Evolutionary conservation across 108 stramenopile species (phyloP), one percentile per base, ranked within the genome.

Genomic region (Mayamaea pseudoterrestris): DNA sequence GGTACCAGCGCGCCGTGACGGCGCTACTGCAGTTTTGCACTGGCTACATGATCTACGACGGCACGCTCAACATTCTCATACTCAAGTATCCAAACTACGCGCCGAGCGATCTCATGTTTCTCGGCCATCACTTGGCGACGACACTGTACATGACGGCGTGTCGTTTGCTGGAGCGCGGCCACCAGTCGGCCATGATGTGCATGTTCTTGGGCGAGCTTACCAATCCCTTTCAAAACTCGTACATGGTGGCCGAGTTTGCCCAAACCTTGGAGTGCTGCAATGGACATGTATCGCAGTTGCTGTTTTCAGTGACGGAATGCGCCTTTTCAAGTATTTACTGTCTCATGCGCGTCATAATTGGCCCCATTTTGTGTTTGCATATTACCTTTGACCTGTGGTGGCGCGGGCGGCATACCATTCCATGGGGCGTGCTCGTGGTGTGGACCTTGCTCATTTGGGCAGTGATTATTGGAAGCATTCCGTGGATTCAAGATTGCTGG

Each of bases 11-110:
- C 34, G 47, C 72, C 22, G 60, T 52, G 1, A 43, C 58, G 34
- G 71, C 76, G 0, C 25, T 78, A 7, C 29, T 83, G 20, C 74
- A 75, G 29, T 65, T 83, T 24, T 83, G 82, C 40, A 83, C 72
- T 2, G 82, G 73, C 18, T 83, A 78, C 62, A 83, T 83, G 82
- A 25, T 83, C 12, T 73, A 76, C 46, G 82, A 83, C 49, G 50
- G 50, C 18, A 6, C 45, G 5, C 32, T 61, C 29, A 61, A 53
- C 21, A 27, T 70, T 11, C 1, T 53, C 1, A 51, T 44, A 50
- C 16, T 30, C 8, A 27, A 21, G 16, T 49, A 39, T 21, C 30
- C 41, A 0, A 35, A 62, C 34, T 23, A 25, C 6, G 30, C 53
- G 20, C n/a, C 55, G 27, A 53, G 36, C 23, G 73, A 68, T 25